Conservation (phyloP, 192 early-diverging fungal genomes). For the Coemansia sp. region DNA sequence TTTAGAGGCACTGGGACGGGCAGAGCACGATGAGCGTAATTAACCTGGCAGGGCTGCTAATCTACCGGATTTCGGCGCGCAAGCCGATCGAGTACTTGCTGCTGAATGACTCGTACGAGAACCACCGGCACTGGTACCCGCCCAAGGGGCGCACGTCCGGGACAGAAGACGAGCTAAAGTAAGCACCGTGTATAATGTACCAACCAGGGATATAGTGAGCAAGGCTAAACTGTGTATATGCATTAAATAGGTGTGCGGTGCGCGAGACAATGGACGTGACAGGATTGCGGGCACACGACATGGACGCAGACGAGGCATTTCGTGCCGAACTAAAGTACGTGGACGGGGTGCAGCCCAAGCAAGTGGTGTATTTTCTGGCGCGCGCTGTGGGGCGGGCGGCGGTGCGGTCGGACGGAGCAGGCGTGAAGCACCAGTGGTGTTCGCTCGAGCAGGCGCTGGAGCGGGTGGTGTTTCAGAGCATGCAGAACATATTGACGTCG, state of each 20-base stretch:
- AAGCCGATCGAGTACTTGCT: constrained; percentile 73
- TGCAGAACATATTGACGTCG: constrained; percentile 73
- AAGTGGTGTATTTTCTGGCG: constrained; percentile 79
- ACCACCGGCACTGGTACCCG: constrained; percentile 80
- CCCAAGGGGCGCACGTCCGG: constrained; percentile 80
- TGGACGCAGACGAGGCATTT: constrained; percentile 71
- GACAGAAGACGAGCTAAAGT: constrained; percentile 81
- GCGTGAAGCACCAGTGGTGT: constrained; percentile 74
- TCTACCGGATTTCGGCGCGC: constrained; percentile 68
- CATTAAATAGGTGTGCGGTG: constrained; percentile 67
- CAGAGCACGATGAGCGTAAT: constrained; percentile 33
- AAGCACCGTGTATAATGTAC: constrained; percentile 31
- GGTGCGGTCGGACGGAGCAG: constrained; percentile 57
- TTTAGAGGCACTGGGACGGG: not conserved
- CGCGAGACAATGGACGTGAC: constrained; percentile 74
- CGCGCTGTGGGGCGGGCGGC: constrained; percentile 63
- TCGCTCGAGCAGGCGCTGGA: constrained; percentile 53
- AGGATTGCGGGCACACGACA: constrained; percentile 67
- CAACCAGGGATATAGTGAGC: not conserved
- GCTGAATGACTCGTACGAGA: constrained; percentile 76
- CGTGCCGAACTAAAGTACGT: constrained; percentile 79
- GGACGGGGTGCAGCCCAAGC: constrained; percentile 77
- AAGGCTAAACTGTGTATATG: not conserved
- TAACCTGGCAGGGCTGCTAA: constrained; percentile 64
- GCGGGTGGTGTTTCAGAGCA: constrained; percentile 70